Percentiles rank a stretch among this genome's conserved stretches.
phyloP scores from a whole-genome alignment of 2,329 filamentous ascomycete species.

The Aspergillus ibericus region DNA sequence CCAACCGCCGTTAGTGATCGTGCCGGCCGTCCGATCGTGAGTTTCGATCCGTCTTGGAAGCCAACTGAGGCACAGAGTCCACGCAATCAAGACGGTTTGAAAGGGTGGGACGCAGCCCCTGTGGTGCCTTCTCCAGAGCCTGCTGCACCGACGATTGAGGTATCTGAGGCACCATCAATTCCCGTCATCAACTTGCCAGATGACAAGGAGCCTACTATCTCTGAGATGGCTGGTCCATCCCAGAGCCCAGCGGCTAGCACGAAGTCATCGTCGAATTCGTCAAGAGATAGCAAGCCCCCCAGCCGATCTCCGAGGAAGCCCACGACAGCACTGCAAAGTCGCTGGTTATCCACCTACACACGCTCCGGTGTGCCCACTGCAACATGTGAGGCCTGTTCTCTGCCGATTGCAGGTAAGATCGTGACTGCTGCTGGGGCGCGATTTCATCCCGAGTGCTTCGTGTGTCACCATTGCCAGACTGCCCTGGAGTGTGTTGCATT shows the following conservation, averaged over 20 bases:
- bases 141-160: constrained; percentile 32
- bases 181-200: constrained; percentile 56
- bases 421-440: constrained; percentile 78
- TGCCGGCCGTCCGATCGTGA: constrained; percentile 91
- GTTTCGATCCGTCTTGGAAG: constrained; percentile 84
- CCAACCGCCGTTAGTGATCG: constrained; percentile 89
- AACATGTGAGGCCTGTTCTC: constrained; percentile 78
- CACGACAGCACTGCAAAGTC: constrained; percentile 39
- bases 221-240: constrained; percentile 30
- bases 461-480: constrained; percentile 83
- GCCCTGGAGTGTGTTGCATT: constrained; percentile 93
- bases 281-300: constrained; percentile 17
- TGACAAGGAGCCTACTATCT: constrained; percentile 41
- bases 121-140: constrained; percentile 49
- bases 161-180: constrained; percentile 40
- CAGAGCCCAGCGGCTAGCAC: constrained; percentile 12
- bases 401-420: constrained; percentile 86
- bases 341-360: constrained; percentile 41
- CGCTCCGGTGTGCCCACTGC: constrained; percentile 61
- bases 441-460: constrained; percentile 93
- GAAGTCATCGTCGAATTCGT: constrained; percentile 19
- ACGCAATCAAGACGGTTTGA: constrained; percentile 17
- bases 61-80: constrained; percentile 50
- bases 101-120: constrained; percentile 24
- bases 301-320: constrained; percentile 35